Evolutionary conservation across 2,329 filamentous ascomycete species (phyloP).

Genomic region (Colletotrichum tanaceti): DNA sequence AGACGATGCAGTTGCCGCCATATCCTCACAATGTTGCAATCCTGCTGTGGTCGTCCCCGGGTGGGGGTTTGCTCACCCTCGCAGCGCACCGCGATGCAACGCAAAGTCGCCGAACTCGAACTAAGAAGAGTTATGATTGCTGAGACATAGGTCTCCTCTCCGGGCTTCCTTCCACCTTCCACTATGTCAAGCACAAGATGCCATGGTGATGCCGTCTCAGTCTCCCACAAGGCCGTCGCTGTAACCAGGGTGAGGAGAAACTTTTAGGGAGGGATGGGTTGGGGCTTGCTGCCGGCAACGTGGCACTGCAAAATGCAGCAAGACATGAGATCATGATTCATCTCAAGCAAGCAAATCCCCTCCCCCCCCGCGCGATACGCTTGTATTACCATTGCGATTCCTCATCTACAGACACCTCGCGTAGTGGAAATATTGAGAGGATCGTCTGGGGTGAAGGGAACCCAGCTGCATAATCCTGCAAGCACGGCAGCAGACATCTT

Average conservation of each 20-base stretch:
- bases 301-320: conserved; percentile 4
- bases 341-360: conserved; percentile 25
- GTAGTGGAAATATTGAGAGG: conserved; percentile 12
- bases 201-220: conserved; percentile 13
- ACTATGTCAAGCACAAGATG: neutral
- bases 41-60: neutral
- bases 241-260: conserved; percentile 19
- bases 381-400: neutral
- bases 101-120: neutral
- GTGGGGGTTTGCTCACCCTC: neutral
- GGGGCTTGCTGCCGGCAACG: conserved; percentile 4
- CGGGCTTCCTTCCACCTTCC: conserved; percentile 2
- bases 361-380: too few species aligned
- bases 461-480: conserved; percentile 21
- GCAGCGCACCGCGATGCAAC: neutral
- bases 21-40: neutral
- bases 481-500: conserved; percentile 16
- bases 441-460: conserved; percentile 24
- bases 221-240: conserved; percentile 2
- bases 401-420: conserved; percentile 20
- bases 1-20: conserved; percentile 1
- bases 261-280: conserved; percentile 22
- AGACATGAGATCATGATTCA: conserved; percentile 10
- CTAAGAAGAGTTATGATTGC: neutral
- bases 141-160: neutral